These are phyloP conservation scores for Leishmania amazonensis DNA, from an alignment of 208 protist genomes.

Conservation along the genomic window DNA sequence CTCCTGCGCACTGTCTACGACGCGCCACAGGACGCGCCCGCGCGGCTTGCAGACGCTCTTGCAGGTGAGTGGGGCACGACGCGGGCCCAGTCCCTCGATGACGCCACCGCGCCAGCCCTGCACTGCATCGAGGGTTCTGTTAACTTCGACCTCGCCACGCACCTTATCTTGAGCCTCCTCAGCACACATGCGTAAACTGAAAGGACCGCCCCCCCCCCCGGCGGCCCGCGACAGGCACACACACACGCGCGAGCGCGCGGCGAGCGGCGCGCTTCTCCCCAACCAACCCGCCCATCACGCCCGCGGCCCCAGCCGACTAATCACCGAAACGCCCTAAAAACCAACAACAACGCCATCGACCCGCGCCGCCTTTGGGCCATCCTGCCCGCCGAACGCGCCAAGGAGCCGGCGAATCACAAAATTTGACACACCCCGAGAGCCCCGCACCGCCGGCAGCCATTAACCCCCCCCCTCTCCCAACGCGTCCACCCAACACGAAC, in stretches of 20 bases:
- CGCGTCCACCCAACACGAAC: too few species aligned
- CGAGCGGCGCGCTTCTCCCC: too few species aligned
- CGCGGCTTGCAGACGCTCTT: constrained; percentile 6
- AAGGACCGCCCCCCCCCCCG: too few species aligned
- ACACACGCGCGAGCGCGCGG: background rate
- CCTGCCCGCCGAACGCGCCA: too few species aligned
- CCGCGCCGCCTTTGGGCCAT: too few species aligned
- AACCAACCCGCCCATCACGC: too few species aligned
- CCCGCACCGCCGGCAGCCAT: too few species aligned
- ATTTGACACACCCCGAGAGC: too few species aligned
- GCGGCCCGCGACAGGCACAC: background rate
- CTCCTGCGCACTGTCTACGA: constrained; percentile 52
- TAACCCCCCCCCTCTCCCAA: too few species aligned
- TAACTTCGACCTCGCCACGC: constrained; percentile 30
- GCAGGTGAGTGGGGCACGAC: constrained; percentile 4
- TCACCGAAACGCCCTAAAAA: too few species aligned
- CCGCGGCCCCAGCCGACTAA: too few species aligned
- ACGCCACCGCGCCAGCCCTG: constrained; percentile 15
- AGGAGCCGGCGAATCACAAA: too few species aligned
- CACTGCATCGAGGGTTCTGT: constrained; percentile 37
- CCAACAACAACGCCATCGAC: background rate
- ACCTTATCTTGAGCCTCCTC: constrained; percentile 26
- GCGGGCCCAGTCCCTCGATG: background rate
- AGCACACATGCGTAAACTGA: background rate
- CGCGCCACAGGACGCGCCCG: constrained; percentile 18